These are phyloP conservation scores for Talaromyces islandicus DNA, from an alignment of 2,329 filamentous ascomycete species.

Conservation along the genomic window DNA sequence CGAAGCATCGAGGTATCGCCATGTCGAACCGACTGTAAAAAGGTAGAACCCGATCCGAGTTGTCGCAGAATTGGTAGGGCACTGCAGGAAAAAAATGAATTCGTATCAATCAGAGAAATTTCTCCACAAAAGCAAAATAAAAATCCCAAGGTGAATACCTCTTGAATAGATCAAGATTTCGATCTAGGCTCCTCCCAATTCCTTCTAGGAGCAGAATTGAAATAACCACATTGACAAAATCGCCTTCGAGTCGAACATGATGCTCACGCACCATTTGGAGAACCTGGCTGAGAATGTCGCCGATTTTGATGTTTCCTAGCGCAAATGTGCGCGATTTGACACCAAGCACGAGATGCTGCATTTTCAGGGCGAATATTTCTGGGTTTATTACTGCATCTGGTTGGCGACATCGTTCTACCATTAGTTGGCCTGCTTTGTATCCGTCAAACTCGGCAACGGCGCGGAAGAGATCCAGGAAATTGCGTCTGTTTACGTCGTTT, in stretches of 20 bases:
- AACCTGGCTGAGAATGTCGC: slow-evolving; percentile 87
- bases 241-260: slow-evolving; percentile 90
- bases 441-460: slow-evolving; percentile 95
- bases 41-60: slow-evolving; percentile 59
- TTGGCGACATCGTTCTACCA: slow-evolving; percentile 92
- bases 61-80: slow-evolving; percentile 86
- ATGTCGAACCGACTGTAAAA: slow-evolving; percentile 57
- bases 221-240: slow-evolving; percentile 97
- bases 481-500: slow-evolving; percentile 75
- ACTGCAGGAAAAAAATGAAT: no score
- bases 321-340: slow-evolving; percentile 90
- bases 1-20: slow-evolving; percentile 81
- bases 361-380: slow-evolving; percentile 88
- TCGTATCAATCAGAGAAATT: slow-evolving; percentile 7
- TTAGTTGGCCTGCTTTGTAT: slow-evolving; percentile 87
- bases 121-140: slow-evolving; percentile 8
- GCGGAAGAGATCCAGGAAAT: slow-evolving; percentile 94
- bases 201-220: slow-evolving; percentile 90
- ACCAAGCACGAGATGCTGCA: slow-evolving; percentile 90
- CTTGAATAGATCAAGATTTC: slow-evolving; percentile 78
- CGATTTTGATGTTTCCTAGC: slow-evolving; percentile 90
- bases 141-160: slow-evolving; percentile 40
- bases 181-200: slow-evolving; percentile 82
- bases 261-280: slow-evolving; percentile 85
- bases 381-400: slow-evolving; percentile 82